These are phyloP conservation scores for Erodium maritimum DNA, from an alignment of 345 rosid species.

Conservation along the genomic window DNA sequence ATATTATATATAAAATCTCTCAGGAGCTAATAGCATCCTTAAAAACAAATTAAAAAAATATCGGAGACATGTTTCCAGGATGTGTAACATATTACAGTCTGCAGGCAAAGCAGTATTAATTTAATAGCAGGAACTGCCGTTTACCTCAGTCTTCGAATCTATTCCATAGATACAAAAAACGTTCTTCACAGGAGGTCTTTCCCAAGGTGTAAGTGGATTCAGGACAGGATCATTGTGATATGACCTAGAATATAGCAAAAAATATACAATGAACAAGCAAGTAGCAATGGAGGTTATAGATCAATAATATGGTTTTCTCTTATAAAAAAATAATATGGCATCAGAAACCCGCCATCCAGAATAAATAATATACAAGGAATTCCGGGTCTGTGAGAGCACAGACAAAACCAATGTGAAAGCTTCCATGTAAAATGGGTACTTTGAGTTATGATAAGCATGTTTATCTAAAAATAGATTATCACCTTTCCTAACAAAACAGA, in stretches of 20 bases:
- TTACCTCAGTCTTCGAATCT: constrained; percentile 87
- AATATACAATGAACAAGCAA: background rate
- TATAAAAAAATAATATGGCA: too few relatives aligned
- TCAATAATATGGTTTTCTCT: too few relatives aligned
- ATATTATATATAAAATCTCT: too few relatives aligned
- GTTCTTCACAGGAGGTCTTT: constrained; percentile 93
- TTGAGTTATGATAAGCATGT: background rate
- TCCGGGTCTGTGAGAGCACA: background rate
- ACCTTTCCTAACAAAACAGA: background rate
- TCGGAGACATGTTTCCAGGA: too few relatives aligned
- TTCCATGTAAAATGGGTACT: background rate
- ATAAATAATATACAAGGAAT: too few relatives aligned
- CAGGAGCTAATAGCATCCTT: too few relatives aligned
- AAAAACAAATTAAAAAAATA: too few relatives aligned
- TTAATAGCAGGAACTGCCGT: background rate
- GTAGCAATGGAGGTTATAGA: background rate
- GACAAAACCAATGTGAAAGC: background rate
- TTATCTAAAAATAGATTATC: background rate
- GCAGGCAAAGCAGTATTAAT: background rate
- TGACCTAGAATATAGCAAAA: constrained; percentile 40
- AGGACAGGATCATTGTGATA: constrained; percentile 79
- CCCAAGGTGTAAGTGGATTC: constrained; percentile 97
- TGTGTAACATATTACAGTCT: background rate
- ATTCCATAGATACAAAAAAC: constrained; percentile 89
- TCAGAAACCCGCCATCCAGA: too few relatives aligned